These are phyloP conservation scores for Pezicula rhizophila DNA, from an alignment of 2,329 filamentous ascomycete genomes.

Conservation along the genomic window DNA sequence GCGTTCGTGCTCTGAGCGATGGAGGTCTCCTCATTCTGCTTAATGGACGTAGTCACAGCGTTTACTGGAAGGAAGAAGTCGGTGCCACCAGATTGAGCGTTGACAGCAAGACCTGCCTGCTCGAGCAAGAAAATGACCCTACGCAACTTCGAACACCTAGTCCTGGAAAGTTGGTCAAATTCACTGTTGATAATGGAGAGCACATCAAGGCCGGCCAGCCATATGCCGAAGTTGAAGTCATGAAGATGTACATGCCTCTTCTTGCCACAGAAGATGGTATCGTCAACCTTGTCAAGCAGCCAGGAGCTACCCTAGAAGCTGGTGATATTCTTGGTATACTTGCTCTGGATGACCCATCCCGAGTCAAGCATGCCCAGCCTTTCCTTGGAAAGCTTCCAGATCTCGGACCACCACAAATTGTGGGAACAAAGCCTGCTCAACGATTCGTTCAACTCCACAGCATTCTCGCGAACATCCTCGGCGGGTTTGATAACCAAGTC, in stretches of 20 bases:
- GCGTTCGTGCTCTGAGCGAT: slow-evolving; percentile 86
- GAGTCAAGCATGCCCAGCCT: slow-evolving; percentile 92
- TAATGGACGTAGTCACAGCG: slow-evolving; percentile 88
- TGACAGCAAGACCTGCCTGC: slow-evolving; percentile 94
- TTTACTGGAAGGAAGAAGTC: slow-evolving; percentile 99
- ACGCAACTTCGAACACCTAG: slow-evolving; percentile 93
- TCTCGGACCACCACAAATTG: slow-evolving; percentile 77
- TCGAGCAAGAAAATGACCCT: slow-evolving; percentile 98
- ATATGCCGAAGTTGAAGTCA: slow-evolving; percentile 97
- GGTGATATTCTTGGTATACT: slow-evolving; percentile 98
- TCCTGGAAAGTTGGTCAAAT: slow-evolving; percentile 97
- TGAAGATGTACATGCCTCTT: slow-evolving; percentile 99
- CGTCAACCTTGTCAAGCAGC: slow-evolving; percentile 98
- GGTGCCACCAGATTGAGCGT: slow-evolving; percentile 93
- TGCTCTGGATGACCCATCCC: slow-evolving; percentile 87
- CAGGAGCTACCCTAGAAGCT: slow-evolving; percentile 92
- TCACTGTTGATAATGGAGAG: slow-evolving; percentile 88
- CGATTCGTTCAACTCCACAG: slow-evolving; percentile 71
- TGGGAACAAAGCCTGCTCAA: slow-evolving; percentile 89
- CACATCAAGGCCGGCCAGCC: slow-evolving; percentile 89
- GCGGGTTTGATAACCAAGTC: slow-evolving; percentile 94
- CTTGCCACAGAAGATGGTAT: slow-evolving; percentile 91
- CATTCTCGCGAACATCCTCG: slow-evolving; percentile 80
- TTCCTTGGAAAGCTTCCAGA: slow-evolving; percentile 88
- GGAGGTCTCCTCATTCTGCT: slow-evolving; percentile 89